Evolutionary conservation across 2,329 filamentous ascomycete species (phyloP), one percentile per base, ranked within the genome.

Genomic region (Hymenoscyphus occultus): DNA sequence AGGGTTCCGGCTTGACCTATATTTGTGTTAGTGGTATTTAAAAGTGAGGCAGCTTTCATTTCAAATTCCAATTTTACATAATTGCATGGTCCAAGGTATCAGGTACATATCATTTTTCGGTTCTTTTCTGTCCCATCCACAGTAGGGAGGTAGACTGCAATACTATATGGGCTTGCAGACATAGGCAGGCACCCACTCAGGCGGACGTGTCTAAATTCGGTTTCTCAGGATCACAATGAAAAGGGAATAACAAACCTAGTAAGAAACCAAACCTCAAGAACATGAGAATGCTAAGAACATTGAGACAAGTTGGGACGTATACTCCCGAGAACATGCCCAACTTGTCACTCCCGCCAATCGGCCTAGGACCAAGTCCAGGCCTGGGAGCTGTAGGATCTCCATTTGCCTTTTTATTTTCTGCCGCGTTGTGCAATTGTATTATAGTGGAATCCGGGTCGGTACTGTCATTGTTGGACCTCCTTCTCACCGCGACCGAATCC

Each of bases 281-380:
- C 91, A 96, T 96, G 67, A 96, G 84, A 77, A 96, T 96, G 72
- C 91, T 94, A 70, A 96, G 80, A 54, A 96, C 92, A 76, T 95
- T 96, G 70, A 96, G 81, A 67, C 89, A 93, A n/a, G 92, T 92
- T 1, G 92, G 92, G 16, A 96, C 90, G 76, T 93, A 96, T 59
- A 96, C 90, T 7, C 90, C 90, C 3, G 88, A 91, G 70, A 92
- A 86, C 9, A 87, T 88, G 45, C 90, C 90, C 64, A 96, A 82
- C 78, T 95, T 95, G 71, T 83, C 78, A 16, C 76, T 76, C 12
- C 73, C 74, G 32, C 74, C 74, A 64, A 75, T 60, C 75, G 77
- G 66, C 76, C 80, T 59, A 76, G 67, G 80, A 73, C 71, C 79
- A 67, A 67, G 76, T 71, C 69, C 80, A 71, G 60, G 76, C 74